Base-by-base conservation (phyloP, 164 flowering plant species). In the Annona cherimola region DNA sequence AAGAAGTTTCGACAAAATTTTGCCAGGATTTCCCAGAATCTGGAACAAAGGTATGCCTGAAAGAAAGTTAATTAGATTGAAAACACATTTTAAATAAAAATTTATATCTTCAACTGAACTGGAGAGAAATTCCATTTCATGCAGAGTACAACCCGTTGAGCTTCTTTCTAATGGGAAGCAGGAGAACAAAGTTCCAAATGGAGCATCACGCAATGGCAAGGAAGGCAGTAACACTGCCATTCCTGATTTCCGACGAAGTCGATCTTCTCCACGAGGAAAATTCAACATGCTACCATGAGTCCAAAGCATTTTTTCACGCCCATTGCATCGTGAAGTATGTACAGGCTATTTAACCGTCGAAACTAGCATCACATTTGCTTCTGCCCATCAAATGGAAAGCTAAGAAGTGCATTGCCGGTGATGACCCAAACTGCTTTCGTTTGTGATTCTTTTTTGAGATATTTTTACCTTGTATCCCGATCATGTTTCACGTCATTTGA, bases 181-280 rank as follows among this genome's bases (percentile, higher is more conserved):
- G 18, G 90, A 83, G 69, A 80, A 75, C 82, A 84, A 79, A 80
- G 67, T 75, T 57, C 78, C 79, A 60, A 80, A 71, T 73, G 76
- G 80, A 7, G 45, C 42, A 67, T 40, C 4, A 68, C 81, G 77
- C 68, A 8, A 76, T 71, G 71, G 66, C 40, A 86, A 84, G 69
- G 91, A 90, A 76, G 78, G 82, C 54, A 75, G 75, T 67, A 79
- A 80, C 46, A 55, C 82, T 60, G 73, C 87, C 39, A 75, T 81
- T 68, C 83, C 86, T 18, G 87, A 83, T 43, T 74, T 81, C 41
- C 81, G 86, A 68, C 83, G 94, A 76, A 89, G 90, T 77, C 83
- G 88, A 46, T 88, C 97, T 16, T 75, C 92, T 2, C 87, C 91
- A 62, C 92, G 84, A 12, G 91, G 97, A 42, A 91, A 85, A 72